A percentile compares a stretch with the other conserved stretches of the same genome.
Conservation (phyloP, 2,329 filamentous ascomycete species). For the Diaporthe ilicicola region DNA sequence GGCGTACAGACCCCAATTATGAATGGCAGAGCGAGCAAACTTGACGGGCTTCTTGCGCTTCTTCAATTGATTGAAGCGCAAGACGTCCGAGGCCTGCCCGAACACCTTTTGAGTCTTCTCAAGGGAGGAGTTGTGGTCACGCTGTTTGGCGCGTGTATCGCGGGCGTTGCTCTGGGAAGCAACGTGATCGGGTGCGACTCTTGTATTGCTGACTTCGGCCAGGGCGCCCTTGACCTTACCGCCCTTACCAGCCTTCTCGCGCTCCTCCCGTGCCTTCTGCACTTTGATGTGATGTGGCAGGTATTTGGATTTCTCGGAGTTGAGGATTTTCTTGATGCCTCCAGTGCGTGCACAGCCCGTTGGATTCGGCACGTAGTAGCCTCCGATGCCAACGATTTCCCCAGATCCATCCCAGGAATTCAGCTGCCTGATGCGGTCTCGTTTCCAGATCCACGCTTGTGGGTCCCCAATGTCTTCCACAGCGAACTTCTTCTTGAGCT, state of each 20-base stretch:
- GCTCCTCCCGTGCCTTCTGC: constrained; percentile 87
- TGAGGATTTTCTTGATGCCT: constrained; percentile 92
- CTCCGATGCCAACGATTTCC: constrained; percentile 56
- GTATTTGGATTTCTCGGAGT: constrained; percentile 98
- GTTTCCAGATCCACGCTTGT: constrained; percentile 65
- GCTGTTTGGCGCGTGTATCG: constrained; percentile 94
- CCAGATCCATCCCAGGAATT: constrained; percentile 51
- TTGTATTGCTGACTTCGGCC: constrained; percentile 74
- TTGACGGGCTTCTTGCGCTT: constrained; percentile 99
- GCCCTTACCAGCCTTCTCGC: constrained; percentile 74
- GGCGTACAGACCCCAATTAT: constrained; percentile 98
- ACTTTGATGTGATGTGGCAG: constrained; percentile 97
- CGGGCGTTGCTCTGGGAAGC: constrained; percentile 89
- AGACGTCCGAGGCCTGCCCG: constrained; percentile 84
- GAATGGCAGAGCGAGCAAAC: constrained; percentile 96
- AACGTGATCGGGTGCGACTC: constrained; percentile 80
- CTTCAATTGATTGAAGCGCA: constrained; percentile 98
- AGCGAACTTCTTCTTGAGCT: constrained; percentile 57
- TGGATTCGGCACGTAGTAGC: constrained; percentile 83
- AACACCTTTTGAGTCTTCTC: constrained; percentile 92
- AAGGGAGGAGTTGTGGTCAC: constrained; percentile 91
- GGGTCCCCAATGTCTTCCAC: constrained; percentile 56
- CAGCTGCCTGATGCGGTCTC: constrained; percentile 63
- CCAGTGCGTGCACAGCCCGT: constrained; percentile 92
- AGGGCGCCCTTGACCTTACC: constrained; percentile 69